Evolutionary conservation across 2,329 filamentous ascomycete species (phyloP), one percentile per base, ranked within the genome.

Genomic region (Fusarium incarnatum): DNA sequence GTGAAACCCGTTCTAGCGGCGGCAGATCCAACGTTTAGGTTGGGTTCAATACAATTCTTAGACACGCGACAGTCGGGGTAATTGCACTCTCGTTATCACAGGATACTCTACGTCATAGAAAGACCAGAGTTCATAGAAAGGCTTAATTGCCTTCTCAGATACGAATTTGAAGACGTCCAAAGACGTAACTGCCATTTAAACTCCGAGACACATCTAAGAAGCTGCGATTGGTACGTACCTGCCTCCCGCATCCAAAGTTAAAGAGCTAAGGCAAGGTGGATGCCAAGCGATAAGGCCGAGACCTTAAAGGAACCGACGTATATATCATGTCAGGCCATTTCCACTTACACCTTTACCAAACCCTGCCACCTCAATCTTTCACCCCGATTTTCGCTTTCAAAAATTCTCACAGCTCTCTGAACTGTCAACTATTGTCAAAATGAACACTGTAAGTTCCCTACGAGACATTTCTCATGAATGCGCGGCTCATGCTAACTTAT

Each of bases 361-460:
- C 72, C 72, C 57, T 75, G 64, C 63, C 66, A 64, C 54, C 56
- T 22, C 53, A 55, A 67, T 64, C 63, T 63, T 71, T 37, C 57
- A 58, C 60, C 60, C 68, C 64, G 48, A 55, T 64, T 68, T 57
- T 32, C 23, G 25, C 49, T 47, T n/a, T 49, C 54, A 58, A 54
- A 68, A 60, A 44, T 50, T 54, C 56, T 32, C 60, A 45, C 57
- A 7, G 42, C 27, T 23, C 23, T 42, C 25, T 34, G 28, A 56
- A 63, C 46, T 60, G n/a, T n/a, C 22, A 20, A 48, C 22, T 34
- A 37, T 15, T 52, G 44, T 67, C 72, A 81, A 73, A 32, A 88
- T 88, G 86, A 88, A 88, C 75, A 88, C 85, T 53, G 86, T 88
- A 79, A 78, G 85, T 77, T 37, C 13, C 22, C 59, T 58, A 32